Conservation (phyloP, 2,329 filamentous ascomycete genomes). For the Paraphoma chrysanthemicola region DNA sequence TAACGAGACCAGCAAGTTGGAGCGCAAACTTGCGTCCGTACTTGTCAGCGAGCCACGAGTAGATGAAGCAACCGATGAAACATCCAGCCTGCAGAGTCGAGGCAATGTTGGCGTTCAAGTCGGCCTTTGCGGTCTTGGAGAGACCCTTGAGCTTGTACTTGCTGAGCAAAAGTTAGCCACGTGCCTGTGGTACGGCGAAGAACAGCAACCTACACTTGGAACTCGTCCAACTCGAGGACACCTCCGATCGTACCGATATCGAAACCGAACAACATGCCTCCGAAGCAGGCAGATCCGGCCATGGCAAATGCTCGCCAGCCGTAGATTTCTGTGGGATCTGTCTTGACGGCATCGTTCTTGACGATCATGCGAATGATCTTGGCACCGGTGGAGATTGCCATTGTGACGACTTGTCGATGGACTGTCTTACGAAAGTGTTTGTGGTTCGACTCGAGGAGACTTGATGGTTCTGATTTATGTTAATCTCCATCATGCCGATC, state of each 20-base stretch:
- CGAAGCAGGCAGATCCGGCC: conserved; percentile 71
- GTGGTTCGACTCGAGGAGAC: not conserved
- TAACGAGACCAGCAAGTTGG: conserved; percentile 63
- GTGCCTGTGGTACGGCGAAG: not conserved
- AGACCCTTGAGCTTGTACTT: conserved; percentile 60
- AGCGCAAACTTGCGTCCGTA: conserved; percentile 64
- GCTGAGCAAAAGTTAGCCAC: conserved; percentile 36
- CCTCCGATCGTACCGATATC: conserved; percentile 73
- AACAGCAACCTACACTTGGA: conserved; percentile 56
- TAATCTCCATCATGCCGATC: not conserved
- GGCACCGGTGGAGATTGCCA: conserved; percentile 29
- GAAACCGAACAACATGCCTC: conserved; percentile 72
- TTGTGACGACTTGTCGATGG: not conserved
- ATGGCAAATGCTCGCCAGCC: conserved; percentile 72
- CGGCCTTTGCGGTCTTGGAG: conserved; percentile 53
- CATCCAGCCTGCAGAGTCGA: conserved; percentile 75
- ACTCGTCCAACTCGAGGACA: conserved; percentile 66
- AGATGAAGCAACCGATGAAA: conserved; percentile 69
- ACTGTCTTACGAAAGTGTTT: conserved; percentile 6
- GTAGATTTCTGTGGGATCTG: conserved; percentile 72
- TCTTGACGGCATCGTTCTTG: conserved; percentile 74
- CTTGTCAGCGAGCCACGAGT: conserved; percentile 61
- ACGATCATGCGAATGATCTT: conserved; percentile 63
- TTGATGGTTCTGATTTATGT: not conserved
- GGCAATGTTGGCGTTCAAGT: conserved; percentile 72